phyloP scores from a whole-genome alignment of 208 protist genomes.

The Leptomonas pyrrhocoris region DNA sequence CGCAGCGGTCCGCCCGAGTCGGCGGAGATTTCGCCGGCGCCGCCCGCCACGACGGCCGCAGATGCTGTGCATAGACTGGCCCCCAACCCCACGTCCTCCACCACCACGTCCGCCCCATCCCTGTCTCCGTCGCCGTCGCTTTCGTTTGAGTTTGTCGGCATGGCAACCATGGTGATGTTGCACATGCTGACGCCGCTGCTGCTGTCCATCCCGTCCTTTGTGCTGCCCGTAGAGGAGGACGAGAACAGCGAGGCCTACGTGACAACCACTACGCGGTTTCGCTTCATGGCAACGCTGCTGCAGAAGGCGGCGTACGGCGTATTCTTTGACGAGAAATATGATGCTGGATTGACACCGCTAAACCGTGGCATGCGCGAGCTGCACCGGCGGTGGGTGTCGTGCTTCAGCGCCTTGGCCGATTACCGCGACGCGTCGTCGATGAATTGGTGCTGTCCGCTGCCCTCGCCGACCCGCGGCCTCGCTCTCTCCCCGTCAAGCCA shows the following conservation, averaged over 20 bases:
- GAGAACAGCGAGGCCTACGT: conserved; percentile 24
- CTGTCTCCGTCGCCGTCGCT: neutral
- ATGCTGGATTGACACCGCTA: conserved; percentile 26
- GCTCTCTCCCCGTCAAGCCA: neutral
- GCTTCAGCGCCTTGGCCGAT: conserved; percentile 39
- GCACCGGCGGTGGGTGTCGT: conserved; percentile 38
- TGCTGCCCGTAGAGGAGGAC: conserved; percentile 37
- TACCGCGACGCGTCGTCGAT: conserved; percentile 22
- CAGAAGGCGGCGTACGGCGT: conserved; percentile 49
- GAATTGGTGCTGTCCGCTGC: conserved; percentile 23
- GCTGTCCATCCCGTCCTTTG: conserved; percentile 30
- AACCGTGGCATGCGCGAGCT: conserved; percentile 38
- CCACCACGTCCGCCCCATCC: neutral
- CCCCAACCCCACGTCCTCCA: neutral
- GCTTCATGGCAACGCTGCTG: conserved; percentile 38
- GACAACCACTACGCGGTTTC: conserved; percentile 29
- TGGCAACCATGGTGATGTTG: conserved; percentile 39
- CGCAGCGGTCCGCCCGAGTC: conserved; percentile 25
- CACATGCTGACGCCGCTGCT: conserved; percentile 43
- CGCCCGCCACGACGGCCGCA: neutral
- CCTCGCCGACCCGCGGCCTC: conserved; percentile 14
- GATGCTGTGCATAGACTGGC: neutral
- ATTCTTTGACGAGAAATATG: conserved; percentile 33
- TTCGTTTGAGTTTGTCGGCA: conserved; percentile 42
- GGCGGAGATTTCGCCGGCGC: conserved; percentile 16